Evolutionary conservation across 371 early-diverging fungal species (phyloP), one percentile per base, ranked within the genome.

Genomic region (Phascolomyces articulosus): DNA sequence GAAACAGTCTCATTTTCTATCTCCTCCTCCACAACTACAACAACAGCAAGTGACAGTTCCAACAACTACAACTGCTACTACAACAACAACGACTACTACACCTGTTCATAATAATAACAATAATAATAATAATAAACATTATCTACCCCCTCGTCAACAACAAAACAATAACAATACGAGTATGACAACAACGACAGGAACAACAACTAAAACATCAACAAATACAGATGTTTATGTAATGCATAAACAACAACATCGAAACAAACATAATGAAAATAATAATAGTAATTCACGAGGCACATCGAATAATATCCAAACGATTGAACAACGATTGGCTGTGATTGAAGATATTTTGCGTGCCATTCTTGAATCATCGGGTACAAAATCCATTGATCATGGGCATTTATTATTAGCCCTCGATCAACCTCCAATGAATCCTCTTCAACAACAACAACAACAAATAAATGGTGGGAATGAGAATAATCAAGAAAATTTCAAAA

Each of bases 281-380:
- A 0, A 34, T 9, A 34, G 11, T 34, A 34, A 6, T 9, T 34
- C 34, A 34, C n/a, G n/a, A n/a, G n/a, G 62, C 23, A 27, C 61
- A 70, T 26, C 61, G 2, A n/a, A n/a, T n/a, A 29, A 58, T 1
- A 73, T 73, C 47, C 69, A 74, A 38, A 66, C 80, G 21, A 74
- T 79, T 57, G 80, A 79, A 57, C 56, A 66, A 16, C 70, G 80
- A 21, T 55, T 79, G 9, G 62, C 62, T 16, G 72, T 70, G 21
- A 79, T 79, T 61, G 80, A 79, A 58, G 75, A 77, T 31, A 72
- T 77, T 21, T 55, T 79, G 23, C 70, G 72, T 40, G 61, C 75
- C 8, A 53, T 79, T 23, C 24, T 78, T 38, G 47, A 8, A 6
- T 47, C 47, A 20, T 47, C 47, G 4, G 41, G 31, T n/a, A n/a